Evolutionary conservation across 75 land plant genomes (phyloP).

Genomic region (Sequoia sempervirens): DNA sequence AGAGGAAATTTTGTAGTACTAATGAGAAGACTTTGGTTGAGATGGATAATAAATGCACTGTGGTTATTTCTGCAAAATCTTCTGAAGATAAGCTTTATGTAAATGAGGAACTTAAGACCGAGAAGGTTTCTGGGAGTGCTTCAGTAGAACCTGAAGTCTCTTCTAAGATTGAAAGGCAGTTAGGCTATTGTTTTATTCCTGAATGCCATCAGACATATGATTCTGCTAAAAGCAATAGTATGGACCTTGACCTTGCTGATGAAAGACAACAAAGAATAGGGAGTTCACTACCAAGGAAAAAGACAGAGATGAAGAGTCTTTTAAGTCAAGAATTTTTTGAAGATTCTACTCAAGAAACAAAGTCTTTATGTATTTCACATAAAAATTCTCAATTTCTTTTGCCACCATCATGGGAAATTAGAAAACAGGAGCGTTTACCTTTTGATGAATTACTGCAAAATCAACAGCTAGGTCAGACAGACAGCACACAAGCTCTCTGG

Average conservation of each 20-base stretch:
- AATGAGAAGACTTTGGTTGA: conserved; percentile 11
- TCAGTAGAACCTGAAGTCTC: conserved; percentile 4
- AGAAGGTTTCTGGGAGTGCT: background rate
- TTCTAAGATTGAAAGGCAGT: background rate
- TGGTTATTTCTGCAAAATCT: background rate
- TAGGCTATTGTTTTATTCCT: background rate
- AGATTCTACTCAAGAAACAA: conserved; percentile 8
- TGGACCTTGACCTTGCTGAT: background rate
- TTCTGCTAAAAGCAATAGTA: background rate
- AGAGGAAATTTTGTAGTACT: conserved; percentile 22
- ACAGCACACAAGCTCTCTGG: conserved; percentile 1
- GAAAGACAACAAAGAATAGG: conserved; percentile 2
- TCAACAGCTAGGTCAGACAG: background rate
- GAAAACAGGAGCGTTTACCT: background rate
- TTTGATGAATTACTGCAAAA: background rate
- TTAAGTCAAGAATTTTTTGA: conserved; percentile 5
- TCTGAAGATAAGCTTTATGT: conserved; percentile 5
- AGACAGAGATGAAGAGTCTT: background rate
- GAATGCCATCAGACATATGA: background rate
- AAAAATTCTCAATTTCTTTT: background rate
- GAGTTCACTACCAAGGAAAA: background rate
- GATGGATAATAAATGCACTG: conserved; percentile 11
- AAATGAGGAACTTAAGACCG: background rate
- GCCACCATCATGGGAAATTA: conserved; percentile 1
- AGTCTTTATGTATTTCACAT: conserved; percentile 6